Evolutionary conservation across 2,329 filamentous ascomycete species (phyloP).

Genomic region (Leptographium flavum): DNA sequence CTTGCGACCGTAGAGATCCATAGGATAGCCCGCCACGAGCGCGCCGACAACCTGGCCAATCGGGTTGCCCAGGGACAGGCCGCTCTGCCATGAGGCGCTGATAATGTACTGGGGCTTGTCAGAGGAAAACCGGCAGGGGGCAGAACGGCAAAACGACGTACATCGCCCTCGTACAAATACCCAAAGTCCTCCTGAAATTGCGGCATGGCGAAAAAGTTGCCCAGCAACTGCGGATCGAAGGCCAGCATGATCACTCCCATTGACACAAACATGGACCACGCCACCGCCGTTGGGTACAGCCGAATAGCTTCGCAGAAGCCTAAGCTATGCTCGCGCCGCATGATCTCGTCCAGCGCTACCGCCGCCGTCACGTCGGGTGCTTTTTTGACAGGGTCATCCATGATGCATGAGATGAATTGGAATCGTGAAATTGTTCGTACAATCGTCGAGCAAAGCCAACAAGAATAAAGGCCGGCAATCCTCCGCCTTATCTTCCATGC

Average conservation of each 20-base stretch:
- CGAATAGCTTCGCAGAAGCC: constrained; percentile 24
- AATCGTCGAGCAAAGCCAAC: too few species aligned
- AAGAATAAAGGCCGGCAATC: too few species aligned
- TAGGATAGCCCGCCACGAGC: constrained; percentile 30
- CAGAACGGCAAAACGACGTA: constrained; percentile 8
- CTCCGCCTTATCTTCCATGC: too few species aligned
- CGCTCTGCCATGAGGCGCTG: constrained; percentile 30
- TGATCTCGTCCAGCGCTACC: background rate
- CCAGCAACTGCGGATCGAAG: constrained; percentile 51
- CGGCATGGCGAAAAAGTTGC: constrained; percentile 45
- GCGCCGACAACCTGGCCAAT: constrained; percentile 43
- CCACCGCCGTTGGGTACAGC: constrained; percentile 30
- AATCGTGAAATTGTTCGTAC: too few species aligned
- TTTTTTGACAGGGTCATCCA: too few species aligned
- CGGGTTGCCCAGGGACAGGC: constrained; percentile 37
- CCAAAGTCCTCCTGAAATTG: constrained; percentile 44
- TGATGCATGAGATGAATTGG: too few species aligned
- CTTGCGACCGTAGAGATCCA: constrained; percentile 30
- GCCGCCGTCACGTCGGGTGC: background rate
- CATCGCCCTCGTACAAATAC: constrained; percentile 27
- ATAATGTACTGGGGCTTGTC: background rate
- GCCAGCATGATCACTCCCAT: constrained; percentile 31
- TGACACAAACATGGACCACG: constrained; percentile 45
- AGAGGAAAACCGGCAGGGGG: background rate
- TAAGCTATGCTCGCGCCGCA: constrained; percentile 20